Conservation (phyloP, 1,139 yeast species). For the Taphrina deformans region DNA sequence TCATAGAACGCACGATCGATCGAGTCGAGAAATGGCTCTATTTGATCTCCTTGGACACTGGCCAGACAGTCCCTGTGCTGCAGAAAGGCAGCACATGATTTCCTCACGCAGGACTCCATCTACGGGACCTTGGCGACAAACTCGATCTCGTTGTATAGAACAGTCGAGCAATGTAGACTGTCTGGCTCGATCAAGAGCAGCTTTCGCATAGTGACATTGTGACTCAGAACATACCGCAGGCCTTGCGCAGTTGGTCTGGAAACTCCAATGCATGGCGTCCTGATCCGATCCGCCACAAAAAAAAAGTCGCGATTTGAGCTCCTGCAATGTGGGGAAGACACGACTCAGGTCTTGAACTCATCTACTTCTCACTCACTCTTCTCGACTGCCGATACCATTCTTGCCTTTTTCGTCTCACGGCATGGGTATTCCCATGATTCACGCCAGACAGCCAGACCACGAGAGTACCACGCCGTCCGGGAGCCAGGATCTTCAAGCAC, state of each 20-base stretch:
- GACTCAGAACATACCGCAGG: no score
- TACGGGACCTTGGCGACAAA: no score
- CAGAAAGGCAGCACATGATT: constrained; percentile 6
- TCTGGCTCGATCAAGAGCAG: no score
- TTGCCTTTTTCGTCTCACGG: no score
- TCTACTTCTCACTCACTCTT: no score
- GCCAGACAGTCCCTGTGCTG: not conserved
- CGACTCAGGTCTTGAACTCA: no score
- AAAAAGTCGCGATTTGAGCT: not conserved
- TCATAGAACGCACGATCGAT: constrained; percentile 14
- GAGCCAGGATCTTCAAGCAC: constrained; percentile 29
- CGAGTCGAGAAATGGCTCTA: not conserved
- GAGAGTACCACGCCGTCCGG: not conserved
- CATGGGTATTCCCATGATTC: constrained; percentile 35
- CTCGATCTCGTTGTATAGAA: not conserved
- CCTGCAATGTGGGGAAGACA: not conserved
- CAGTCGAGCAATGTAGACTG: no score
- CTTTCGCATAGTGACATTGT: no score
- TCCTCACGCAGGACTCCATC: constrained; percentile 16
- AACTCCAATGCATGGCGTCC: no score
- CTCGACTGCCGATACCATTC: no score
- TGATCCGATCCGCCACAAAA: not conserved
- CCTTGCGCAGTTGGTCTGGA: no score
- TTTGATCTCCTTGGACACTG: not conserved
- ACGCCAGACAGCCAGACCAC: constrained; percentile 10